Conservation (phyloP, 768 basidiomycete species). For the Coprinopsis marcescibilis region DNA sequence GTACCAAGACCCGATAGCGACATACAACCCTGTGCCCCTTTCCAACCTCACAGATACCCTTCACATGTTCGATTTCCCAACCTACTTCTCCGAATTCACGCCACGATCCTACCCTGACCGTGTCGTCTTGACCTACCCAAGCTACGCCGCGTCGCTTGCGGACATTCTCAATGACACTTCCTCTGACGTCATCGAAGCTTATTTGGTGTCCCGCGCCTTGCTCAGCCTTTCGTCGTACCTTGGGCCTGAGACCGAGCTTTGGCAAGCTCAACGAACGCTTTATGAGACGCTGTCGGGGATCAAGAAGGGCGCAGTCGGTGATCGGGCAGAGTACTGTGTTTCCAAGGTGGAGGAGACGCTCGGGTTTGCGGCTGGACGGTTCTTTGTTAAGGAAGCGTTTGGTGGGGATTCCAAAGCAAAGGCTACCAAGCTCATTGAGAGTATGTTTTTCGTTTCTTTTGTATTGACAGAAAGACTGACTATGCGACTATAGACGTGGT, state of each 20-base stretch:
- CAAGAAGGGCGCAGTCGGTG: conserved; percentile 79
- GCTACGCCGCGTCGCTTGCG: conserved; percentile 64
- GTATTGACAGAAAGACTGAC: conserved; percentile 1
- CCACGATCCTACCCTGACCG: conserved; percentile 69
- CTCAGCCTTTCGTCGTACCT: conserved; percentile 64
- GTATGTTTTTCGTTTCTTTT: conserved; percentile 27
- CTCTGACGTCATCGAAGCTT: conserved; percentile 74
- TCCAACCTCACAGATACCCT: conserved; percentile 63
- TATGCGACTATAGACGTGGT: conserved; percentile 55
- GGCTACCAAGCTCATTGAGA: conserved; percentile 76
- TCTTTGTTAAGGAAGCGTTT: conserved; percentile 84
- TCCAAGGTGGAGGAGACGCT: conserved; percentile 62
- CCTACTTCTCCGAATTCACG: conserved; percentile 84
- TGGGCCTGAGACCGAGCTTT: conserved; percentile 69
- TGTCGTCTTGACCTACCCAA: conserved; percentile 79
- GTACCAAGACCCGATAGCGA: conserved; percentile 74
- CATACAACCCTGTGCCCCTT: conserved; percentile 81
- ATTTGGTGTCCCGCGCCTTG: conserved; percentile 77
- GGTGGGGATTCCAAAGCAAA: conserved; percentile 72
- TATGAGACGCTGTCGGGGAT: conserved; percentile 74
- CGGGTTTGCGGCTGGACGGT: conserved; percentile 87
- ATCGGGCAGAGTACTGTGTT: conserved; percentile 82
- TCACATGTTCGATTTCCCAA: conserved; percentile 72
- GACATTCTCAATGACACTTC: conserved; percentile 62
- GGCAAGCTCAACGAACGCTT: conserved; percentile 68